These are phyloP conservation scores for Terfezia boudieri DNA, from an alignment of 495 filamentous ascomycete species.

Conservation along the genomic window DNA sequence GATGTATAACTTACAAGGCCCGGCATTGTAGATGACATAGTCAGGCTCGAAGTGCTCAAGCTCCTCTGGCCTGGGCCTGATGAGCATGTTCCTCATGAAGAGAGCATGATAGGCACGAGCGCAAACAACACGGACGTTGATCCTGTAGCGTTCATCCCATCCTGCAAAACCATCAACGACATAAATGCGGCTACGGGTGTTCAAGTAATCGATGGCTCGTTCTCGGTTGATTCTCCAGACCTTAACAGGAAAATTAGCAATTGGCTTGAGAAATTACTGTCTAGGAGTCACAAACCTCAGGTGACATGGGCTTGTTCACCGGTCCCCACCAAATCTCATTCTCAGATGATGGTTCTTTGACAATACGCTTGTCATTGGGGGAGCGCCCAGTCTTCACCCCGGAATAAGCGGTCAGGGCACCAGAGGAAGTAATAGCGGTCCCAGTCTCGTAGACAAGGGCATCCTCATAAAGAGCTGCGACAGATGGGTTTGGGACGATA, in stretches of 20 bases:
- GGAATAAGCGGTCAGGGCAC: conserved; percentile 90
- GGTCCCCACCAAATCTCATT: conserved; percentile 94
- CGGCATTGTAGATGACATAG: conserved; percentile 99
- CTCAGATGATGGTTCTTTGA: conserved; percentile 73
- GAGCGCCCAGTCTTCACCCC: conserved; percentile 95
- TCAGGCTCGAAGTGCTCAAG: conserved; percentile 93
- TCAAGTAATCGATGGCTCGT: conserved; percentile 94
- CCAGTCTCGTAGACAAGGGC: conserved; percentile 96
- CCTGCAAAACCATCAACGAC: conserved; percentile 93
- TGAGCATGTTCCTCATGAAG: conserved; percentile 99
- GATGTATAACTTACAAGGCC: conserved; percentile 31
- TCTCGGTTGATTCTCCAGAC: conserved; percentile 99
- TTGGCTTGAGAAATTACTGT: background rate
- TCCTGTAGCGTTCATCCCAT: conserved; percentile 96
- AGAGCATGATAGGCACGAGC: conserved; percentile 97
- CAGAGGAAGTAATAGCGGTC: conserved; percentile 85
- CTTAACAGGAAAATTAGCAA: conserved; percentile 26
- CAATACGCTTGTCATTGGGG: conserved; percentile 88
- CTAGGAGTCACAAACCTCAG: conserved; percentile 50
- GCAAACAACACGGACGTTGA: conserved; percentile 93
- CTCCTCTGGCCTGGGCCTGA: conserved; percentile 73
- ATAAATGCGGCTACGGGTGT: conserved; percentile 96
- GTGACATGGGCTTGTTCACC: conserved; percentile 96
- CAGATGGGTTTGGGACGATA: conserved; percentile 81
- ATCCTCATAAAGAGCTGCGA: conserved; percentile 95